Base-by-base conservation (phyloP, 805 yeast species). In the Wickerhamiella qilinensis region DNA sequence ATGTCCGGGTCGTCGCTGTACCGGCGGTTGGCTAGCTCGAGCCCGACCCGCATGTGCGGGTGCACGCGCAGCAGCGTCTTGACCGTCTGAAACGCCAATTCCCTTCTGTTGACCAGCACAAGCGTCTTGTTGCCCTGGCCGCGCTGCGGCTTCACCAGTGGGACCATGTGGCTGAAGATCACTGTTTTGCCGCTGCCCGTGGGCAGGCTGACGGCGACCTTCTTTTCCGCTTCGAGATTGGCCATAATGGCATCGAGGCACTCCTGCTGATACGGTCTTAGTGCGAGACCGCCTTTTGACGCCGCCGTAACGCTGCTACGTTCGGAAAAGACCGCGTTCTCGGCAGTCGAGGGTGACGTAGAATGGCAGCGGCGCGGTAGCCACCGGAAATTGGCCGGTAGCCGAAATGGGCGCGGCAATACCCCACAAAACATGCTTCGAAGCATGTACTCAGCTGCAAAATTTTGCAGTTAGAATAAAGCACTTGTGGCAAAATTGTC, bases 171-270 rank as follows among this genome's bases (percentile, higher is more conserved):
- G 20, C 47, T 46, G 37, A 83, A 79, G 1, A 82, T 74, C 11
- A 84, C 83, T 0, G 96, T 86, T 50, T 86, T 86, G 4, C 97
- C 97, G 11, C 94, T 91, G 0, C 97, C 97, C 0, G 97, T 88
- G 12, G 95, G 94, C 29, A 86, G 56, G 21, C 84, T 78, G 2
- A 84, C 85, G 0, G 88, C 95, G 0, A 84, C 69, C 35, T 91
- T 62, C 16, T 65, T 56, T 2, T 56, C 47, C 1, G 77, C 75
- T 0, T 48, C 49, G 2, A 78, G 52, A 0, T 82, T 67, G 0
- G 55, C 46, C 1, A 73, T 47, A 25, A 86, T 73, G 0, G 64
- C 54, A 1, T 67, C 52, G 2, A 85, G 69, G 37, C 93, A 86
- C 33, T 77, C 75, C 20, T 65, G 57, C 52, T 86, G 96, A 53